Evolutionary conservation across 148 eudicot species (phyloP).

Genomic region (Nyssa sinensis): DNA sequence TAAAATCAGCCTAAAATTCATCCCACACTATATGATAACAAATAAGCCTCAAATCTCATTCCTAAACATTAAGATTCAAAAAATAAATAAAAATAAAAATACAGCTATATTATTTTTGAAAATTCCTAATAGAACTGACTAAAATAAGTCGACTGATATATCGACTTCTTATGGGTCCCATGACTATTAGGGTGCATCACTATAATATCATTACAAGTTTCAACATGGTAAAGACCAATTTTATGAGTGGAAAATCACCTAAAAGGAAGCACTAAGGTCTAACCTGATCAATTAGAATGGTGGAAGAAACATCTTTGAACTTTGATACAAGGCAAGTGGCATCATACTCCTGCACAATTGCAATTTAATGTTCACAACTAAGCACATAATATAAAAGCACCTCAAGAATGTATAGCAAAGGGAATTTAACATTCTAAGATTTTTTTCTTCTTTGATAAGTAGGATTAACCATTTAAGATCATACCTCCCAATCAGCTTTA

Average conservation of each 20-base stretch:
- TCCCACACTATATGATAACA: too few relatives aligned
- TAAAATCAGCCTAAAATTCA: too few relatives aligned
- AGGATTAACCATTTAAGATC: constrained; percentile 5
- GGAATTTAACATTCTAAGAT: background rate
- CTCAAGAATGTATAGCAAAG: background rate
- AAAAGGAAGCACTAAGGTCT: background rate
- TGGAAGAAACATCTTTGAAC: constrained; percentile 58
- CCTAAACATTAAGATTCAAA: too few relatives aligned
- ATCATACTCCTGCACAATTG: constrained; percentile 77
- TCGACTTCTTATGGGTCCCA: too few relatives aligned
- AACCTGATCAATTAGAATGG: constrained; percentile 97
- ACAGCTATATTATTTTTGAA: too few relatives aligned
- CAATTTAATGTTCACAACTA: background rate
- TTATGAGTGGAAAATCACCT: background rate
- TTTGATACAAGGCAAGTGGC: constrained; percentile 79
- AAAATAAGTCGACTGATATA: too few relatives aligned
- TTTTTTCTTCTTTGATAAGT: too few relatives aligned
- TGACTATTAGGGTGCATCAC: too few relatives aligned
- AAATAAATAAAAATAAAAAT: too few relatives aligned
- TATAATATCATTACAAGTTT: background rate
- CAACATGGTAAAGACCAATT: background rate
- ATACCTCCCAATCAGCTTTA: constrained; percentile 91
- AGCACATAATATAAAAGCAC: background rate
- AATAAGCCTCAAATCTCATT: too few relatives aligned
- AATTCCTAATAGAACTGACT: too few relatives aligned